Evolutionary conservation across 129 eudicot species (phyloP).

Genomic region (Pulicaria dysenterica): DNA sequence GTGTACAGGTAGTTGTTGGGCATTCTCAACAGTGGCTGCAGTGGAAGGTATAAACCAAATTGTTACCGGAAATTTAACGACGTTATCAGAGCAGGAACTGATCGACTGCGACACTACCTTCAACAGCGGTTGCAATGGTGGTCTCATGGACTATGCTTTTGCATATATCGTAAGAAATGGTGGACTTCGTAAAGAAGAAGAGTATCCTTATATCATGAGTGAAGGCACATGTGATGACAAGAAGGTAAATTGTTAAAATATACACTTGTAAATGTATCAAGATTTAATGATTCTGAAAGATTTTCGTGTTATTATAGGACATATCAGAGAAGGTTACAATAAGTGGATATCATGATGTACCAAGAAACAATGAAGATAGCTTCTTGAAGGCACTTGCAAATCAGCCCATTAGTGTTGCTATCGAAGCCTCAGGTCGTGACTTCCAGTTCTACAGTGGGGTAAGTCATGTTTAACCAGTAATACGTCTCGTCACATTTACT

Average conservation of each 20-base stretch:
- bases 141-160: constrained; percentile 94
- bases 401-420: constrained; percentile 86
- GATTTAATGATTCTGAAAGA: constrained; percentile 11
- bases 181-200: constrained; percentile 89
- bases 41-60: constrained; percentile 99
- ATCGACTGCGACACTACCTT: constrained; percentile 74
- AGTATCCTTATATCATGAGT: constrained; percentile 88
- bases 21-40: constrained; percentile 94
- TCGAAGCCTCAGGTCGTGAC: constrained; percentile 89
- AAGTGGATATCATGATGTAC: constrained; percentile 81
- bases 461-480: constrained; percentile 20
- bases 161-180: constrained; percentile 58
- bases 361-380: constrained; percentile 70
- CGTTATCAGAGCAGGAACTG: constrained; percentile 82
- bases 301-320: constrained; percentile 46
- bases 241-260: constrained; percentile 47
- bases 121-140: constrained; percentile 90
- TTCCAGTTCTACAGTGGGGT: constrained; percentile 96
- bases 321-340: constrained; percentile 65
- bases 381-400: constrained; percentile 89
- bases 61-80: constrained; percentile 73
- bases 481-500: background rate
- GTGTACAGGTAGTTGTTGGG: constrained; percentile 92
- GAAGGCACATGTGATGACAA: constrained; percentile 88
- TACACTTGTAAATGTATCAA: background rate